Conservation (phyloP, 495 filamentous ascomycete genomes). For the Cladorrhinum samala region DNA sequence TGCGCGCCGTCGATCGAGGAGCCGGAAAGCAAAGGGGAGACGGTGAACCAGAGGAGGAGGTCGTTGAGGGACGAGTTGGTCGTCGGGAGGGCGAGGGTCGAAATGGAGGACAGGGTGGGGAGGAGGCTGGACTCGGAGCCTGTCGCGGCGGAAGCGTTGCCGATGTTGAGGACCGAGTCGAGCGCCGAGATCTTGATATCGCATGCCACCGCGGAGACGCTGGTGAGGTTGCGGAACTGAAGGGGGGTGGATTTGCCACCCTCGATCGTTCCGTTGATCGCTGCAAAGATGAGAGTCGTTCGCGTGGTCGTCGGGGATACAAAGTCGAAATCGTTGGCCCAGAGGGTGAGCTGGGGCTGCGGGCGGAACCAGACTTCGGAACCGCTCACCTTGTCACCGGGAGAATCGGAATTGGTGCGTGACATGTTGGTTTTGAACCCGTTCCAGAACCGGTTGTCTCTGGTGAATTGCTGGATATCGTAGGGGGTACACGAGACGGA, state of each 20-base stretch:
- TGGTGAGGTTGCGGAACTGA: slow-evolving; percentile 10
- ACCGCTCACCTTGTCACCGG: slow-evolving; percentile 10
- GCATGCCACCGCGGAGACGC: slow-evolving; percentile 21
- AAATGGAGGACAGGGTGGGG: slow-evolving; percentile 18
- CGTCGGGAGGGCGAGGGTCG: slow-evolving; percentile 9
- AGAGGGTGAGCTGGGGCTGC: slow-evolving; percentile 18
- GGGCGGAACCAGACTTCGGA: slow-evolving; percentile 22
- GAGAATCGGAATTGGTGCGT: slow-evolving; percentile 8
- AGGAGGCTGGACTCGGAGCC: neutral
- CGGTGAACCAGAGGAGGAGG: slow-evolving; percentile 28
- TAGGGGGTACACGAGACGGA: slow-evolving; percentile 18
- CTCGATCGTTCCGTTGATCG: slow-evolving; percentile 27
- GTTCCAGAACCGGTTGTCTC: slow-evolving; percentile 15
- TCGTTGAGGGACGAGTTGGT: slow-evolving; percentile 22
- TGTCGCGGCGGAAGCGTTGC: neutral
- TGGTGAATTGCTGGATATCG: slow-evolving; percentile 13
- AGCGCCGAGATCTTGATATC: slow-evolving; percentile 17
- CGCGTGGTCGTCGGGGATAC: slow-evolving; percentile 11
- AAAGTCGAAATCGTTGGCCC: slow-evolving; percentile 23
- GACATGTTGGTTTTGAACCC: slow-evolving; percentile 28
- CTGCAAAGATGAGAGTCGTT: slow-evolving; percentile 26
- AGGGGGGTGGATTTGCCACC: slow-evolving; percentile 13
- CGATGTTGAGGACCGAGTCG: slow-evolving; percentile 18
- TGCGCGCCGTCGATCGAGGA: slow-evolving; percentile 22
- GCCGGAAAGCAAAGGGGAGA: slow-evolving; percentile 19